Percentiles rank a stretch among this genome's conserved stretches.
Evolutionary conservation across 2,329 filamentous ascomycete species (phyloP).

Genomic region (Fusarium lateritium): DNA sequence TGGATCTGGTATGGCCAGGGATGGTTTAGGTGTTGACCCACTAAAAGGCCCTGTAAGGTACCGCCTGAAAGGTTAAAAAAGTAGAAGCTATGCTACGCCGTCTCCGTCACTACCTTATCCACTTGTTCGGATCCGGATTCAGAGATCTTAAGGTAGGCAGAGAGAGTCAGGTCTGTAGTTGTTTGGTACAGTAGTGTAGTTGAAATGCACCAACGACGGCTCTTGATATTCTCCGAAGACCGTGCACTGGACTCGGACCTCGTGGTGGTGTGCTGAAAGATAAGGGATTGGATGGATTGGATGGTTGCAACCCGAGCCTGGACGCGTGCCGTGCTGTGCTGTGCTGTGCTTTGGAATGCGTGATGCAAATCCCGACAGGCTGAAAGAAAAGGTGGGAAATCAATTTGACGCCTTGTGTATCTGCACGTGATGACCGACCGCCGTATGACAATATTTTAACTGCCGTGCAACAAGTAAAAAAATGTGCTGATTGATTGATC

Average conservation of each 20-base stretch:
- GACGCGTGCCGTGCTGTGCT: not conserved
- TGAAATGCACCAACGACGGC: conserved; percentile 1
- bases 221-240: conserved; percentile 34
- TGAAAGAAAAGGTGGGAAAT: not conserved
- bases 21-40: conserved; percentile 29
- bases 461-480: conserved; percentile 8
- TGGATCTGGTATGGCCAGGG: not conserved
- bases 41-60: conserved; percentile 43
- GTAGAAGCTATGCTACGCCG: conserved; percentile 20
- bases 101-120: conserved; percentile 28
- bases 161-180: not conserved
- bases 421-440: conserved; percentile 26
- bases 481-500: conserved; percentile 11
- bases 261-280: not conserved
- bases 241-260: not conserved
- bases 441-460: conserved; percentile 2
- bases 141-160: conserved; percentile 1
- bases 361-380: conserved; percentile 25
- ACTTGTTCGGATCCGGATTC: conserved; percentile 26
- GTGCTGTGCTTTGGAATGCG: conserved; percentile 4
- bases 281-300: not conserved
- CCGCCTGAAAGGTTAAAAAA: conserved; percentile 37
- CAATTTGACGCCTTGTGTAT: not conserved
- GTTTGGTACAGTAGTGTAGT: not conserved
- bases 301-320: conserved; percentile 19